Evolutionary conservation across 2,329 filamentous ascomycete genomes (phyloP), one percentile per base, ranked within the genome.

Genomic region (Aspergillus spinulosporus): DNA sequence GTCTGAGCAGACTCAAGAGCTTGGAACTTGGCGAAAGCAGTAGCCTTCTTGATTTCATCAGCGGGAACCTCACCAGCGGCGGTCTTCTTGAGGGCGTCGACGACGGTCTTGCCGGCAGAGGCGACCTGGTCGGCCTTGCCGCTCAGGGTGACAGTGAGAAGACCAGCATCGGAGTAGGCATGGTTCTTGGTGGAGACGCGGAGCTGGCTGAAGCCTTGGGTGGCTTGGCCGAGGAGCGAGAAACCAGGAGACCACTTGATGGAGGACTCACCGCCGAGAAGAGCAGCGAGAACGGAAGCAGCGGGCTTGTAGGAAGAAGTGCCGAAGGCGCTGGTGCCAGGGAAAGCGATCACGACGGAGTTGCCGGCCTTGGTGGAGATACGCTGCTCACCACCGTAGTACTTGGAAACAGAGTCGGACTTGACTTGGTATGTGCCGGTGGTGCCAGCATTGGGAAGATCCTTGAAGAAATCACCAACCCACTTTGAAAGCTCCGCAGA

Each of bases 181-280:
- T 86, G 80, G 78, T 94, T 93, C 68, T 87, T 84, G 62, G 93
- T 90, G 37, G 84, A 82, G 68, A 91, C 84, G 50, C 81, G 82
- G 62, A 89, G 84, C 63, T 86, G 85, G 37, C 87, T 81, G 68
- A 85, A 80, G 45, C 83, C 81, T 60, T 87, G 81, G 56, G 86
- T 83, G 59, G 88, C 88, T 82, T 96, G 92, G 71, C 89, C 84
- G 59, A 99, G 85, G 60, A 97, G 83, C 58, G 90, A 93, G 83
- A 96, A 97, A 67, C 94, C 94, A 61, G 90, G 80, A 51, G 90
- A 88, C 93, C 93, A 99, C 82, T 97, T 99, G 82, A 97, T 92
- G 76, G 81, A 88, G 53, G 92, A 89, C 76, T 95, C 80, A 60
- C 93, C 94, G 71, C 94, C 94, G 51, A 99, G 88, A 15, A 99